phyloP scores from a whole-genome alignment of 2,329 filamentous ascomycete species.

The Plectosphaerella plurivora region DNA sequence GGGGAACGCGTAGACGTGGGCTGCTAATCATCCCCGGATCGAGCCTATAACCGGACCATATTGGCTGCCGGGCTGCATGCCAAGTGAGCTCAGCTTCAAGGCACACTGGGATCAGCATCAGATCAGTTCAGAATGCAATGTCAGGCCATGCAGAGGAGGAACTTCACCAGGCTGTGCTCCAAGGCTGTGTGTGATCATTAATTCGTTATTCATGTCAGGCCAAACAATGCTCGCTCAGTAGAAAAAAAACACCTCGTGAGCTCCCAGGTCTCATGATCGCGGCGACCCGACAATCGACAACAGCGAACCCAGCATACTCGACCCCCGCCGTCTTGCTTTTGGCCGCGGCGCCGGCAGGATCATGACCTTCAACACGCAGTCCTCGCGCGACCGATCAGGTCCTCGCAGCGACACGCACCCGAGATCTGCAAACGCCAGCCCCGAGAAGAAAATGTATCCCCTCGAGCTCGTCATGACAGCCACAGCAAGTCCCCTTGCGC shows the following conservation, averaged over 20 bases:
- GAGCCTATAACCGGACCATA: neutral
- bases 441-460: conserved; percentile 1
- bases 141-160: neutral
- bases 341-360: neutral
- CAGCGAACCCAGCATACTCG: neutral
- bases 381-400: neutral
- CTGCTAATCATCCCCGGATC: neutral
- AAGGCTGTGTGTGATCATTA: neutral
- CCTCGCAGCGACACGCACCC: neutral
- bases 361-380: neutral
- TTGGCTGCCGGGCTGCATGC: neutral
- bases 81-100: neutral
- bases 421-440: neutral
- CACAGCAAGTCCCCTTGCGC: neutral
- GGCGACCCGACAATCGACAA: neutral
- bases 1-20: neutral
- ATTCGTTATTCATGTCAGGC: too few species aligned
- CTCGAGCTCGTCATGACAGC: neutral
- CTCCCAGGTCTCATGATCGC: too few species aligned
- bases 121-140: neutral
- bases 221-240: neutral
- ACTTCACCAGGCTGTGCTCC: neutral
- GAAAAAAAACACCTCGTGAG: neutral
- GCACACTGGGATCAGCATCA: neutral
- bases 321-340: neutral